Evolutionary conservation across 2,329 filamentous ascomycete species (phyloP), one percentile per base, ranked within the genome.

Genomic region (Colletotrichum orbiculare): DNA sequence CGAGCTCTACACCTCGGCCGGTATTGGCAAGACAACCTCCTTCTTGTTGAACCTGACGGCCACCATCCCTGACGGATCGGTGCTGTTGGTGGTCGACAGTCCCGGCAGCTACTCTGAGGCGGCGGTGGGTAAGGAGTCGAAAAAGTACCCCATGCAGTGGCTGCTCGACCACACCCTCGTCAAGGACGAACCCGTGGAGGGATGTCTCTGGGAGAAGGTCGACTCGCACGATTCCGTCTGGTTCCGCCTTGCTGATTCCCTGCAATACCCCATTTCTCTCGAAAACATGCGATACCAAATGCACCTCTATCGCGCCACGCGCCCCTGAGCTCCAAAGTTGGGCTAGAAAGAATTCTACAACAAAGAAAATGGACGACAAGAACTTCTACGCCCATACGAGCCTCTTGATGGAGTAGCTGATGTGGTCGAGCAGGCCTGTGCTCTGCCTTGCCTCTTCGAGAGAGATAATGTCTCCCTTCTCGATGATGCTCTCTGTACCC

Each of bases 251-350:
- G 82, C 85, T 11, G 83, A 87, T 1, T 80, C 77, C 13, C 77
- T 97, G 69, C 82, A 83, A 45, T 98, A 97, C 78, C 91, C 94
- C 8, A 93, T 97, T 71, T 85, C 89, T 55, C 79, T 98, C 73
- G 95, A 98, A 80, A 93, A 97, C 74, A 97, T 97, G 94, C 88
- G 94, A 50, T 97, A 95, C 77, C 95, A 98, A 77, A 83, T 97
- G 71, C 94, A 97, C 80, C 74, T 97, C 13, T 98, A 97, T 69
- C 79, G 80, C 34, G 76, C 75, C 45, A 66, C 66, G 48, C 48
- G 54, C 7, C 54, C 66, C 9, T 67, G 41, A 50, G 35, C 13
- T 53, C 47, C 47, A 13, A 17, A 45, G 25, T 5, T 43, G 41
- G 43, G 25, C 15, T 25, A 25, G 2, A 8, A 46, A 48, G 63